These are phyloP conservation scores for Lodderomyces theae DNA, from an alignment of 1,139 yeast genomes.

Conservation along the genomic window DNA sequence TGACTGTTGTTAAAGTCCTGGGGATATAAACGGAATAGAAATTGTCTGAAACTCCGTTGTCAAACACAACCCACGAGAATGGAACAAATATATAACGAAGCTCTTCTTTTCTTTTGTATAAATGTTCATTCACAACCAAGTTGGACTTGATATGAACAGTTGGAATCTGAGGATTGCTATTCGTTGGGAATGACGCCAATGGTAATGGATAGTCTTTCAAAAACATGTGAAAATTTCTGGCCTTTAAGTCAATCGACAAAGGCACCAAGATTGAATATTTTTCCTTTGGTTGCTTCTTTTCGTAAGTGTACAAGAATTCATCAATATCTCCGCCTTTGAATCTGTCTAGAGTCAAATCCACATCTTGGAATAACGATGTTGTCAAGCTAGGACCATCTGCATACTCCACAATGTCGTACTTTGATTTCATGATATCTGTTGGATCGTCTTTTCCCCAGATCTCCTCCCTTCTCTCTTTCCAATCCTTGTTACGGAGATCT, in stretches of 20 bases:
- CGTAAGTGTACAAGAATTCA: slow-evolving; percentile 34
- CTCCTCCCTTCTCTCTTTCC: slow-evolving; percentile 25
- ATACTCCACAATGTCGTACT: slow-evolving; percentile 36
- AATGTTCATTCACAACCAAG: slow-evolving; percentile 42
- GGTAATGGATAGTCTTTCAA: slow-evolving; percentile 45
- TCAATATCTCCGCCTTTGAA: slow-evolving; percentile 34
- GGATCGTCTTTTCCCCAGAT: slow-evolving; percentile 40
- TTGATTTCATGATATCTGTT: slow-evolving; percentile 27
- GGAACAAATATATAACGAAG: slow-evolving; percentile 46
- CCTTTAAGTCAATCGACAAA: slow-evolving; percentile 27
- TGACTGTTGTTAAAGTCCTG: slow-evolving; percentile 47
- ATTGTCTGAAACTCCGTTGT: slow-evolving; percentile 26
- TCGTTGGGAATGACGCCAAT: slow-evolving; percentile 39
- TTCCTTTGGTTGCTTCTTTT: slow-evolving; percentile 42
- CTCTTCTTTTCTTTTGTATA: slow-evolving; percentile 38
- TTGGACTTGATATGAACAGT: slow-evolving; percentile 36
- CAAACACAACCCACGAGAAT: slow-evolving; percentile 40
- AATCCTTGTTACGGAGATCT: slow-evolving; percentile 22
- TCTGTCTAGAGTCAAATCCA: slow-evolving; percentile 30
- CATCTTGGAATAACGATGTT: slow-evolving; percentile 29
- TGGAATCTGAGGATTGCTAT: slow-evolving; percentile 23
- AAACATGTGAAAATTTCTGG: slow-evolving; percentile 31
- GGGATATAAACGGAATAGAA: slow-evolving; percentile 42
- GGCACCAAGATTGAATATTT: slow-evolving; percentile 43
- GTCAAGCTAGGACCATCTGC: slow-evolving; percentile 37